phyloP scores from a whole-genome alignment of 2,329 filamentous ascomycete species.

The Fusarium sp. region DNA sequence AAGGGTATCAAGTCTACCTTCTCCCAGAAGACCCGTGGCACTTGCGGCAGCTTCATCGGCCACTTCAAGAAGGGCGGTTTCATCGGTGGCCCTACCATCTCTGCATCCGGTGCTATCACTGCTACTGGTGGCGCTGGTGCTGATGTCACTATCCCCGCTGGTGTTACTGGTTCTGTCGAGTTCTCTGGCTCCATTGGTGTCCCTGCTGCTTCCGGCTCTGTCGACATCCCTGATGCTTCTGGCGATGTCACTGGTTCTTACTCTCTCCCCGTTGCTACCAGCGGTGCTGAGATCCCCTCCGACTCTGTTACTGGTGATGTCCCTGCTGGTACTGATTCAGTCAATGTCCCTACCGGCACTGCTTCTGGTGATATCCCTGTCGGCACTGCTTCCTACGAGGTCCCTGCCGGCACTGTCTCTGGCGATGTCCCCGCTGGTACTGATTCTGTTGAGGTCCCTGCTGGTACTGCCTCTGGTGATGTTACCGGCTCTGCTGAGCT shows the following conservation, averaged over 20 bases:
- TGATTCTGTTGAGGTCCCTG: neutral
- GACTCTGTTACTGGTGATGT: neutral
- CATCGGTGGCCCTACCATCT: constrained; percentile 19
- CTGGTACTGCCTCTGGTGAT: neutral
- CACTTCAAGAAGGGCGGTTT: constrained; percentile 24
- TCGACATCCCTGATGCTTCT: constrained; percentile 1
- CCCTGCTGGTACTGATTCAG: neutral
- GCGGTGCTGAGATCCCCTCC: neutral
- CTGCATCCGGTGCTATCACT: constrained; percentile 25
- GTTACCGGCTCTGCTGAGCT: neutral
- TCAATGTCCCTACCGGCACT: neutral
- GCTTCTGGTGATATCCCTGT: neutral
- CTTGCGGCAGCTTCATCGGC: constrained; percentile 28
- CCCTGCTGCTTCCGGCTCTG: constrained; percentile 1
- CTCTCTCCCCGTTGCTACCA: neutral
- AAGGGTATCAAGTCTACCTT: constrained; percentile 24
- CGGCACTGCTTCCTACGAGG: neutral
- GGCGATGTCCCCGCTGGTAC: neutral
- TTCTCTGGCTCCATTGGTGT: constrained; percentile 9
- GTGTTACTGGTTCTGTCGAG: constrained; percentile 9
- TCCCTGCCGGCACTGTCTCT: neutral
- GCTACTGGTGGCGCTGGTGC: constrained; percentile 12
- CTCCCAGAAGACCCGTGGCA: constrained; percentile 32
- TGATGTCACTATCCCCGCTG: constrained; percentile 15
- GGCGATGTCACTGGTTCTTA: constrained; percentile 7